A percentile compares a stretch with the other conserved stretches of the same genome.
Conservation (phyloP, 2,329 filamentous ascomycete genomes). For the Simplicillium aogashimaense region DNA sequence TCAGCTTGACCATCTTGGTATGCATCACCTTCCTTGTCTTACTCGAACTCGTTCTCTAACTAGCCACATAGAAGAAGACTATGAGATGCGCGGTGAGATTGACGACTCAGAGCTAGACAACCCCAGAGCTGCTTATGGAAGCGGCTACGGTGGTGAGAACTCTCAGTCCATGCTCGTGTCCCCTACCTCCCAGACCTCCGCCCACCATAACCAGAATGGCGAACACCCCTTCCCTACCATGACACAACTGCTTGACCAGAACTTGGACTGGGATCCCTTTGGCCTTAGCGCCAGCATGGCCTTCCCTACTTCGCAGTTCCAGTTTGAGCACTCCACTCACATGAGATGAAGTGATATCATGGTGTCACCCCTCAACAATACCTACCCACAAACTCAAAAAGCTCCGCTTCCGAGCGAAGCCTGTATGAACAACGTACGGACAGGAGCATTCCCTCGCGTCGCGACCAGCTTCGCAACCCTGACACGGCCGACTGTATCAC, state of each 20-base stretch:
- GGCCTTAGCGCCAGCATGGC: slow-evolving; percentile 91
- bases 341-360: slow-evolving; percentile 25
- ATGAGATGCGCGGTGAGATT: slow-evolving; percentile 82
- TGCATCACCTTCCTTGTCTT: slow-evolving; percentile 48
- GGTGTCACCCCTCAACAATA: background rate
- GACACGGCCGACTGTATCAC: no score
- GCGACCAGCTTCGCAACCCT: no score
- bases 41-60: slow-evolving; percentile 60
- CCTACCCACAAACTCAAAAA: background rate
- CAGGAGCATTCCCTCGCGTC: no score
- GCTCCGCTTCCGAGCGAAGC: no score
- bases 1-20: slow-evolving; percentile 93
- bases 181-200: slow-evolving; percentile 18
- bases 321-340: slow-evolving; percentile 52
- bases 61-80: slow-evolving; percentile 78
- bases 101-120: slow-evolving; percentile 70
- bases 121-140: slow-evolving; percentile 46
- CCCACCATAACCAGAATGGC: slow-evolving; percentile 19
- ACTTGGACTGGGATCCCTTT: slow-evolving; percentile 88
- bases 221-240: slow-evolving; percentile 48
- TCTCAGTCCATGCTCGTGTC: slow-evolving; percentile 25
- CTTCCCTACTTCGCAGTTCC: slow-evolving; percentile 76
- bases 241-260: slow-evolving; percentile 61
- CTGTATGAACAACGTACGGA: background rate
- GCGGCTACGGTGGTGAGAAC: slow-evolving; percentile 36